Percentiles rank a stretch among this genome's conserved stretches.
Conservation (phyloP, 768 basidiomycete species). For the Calvatia gigantea region DNA sequence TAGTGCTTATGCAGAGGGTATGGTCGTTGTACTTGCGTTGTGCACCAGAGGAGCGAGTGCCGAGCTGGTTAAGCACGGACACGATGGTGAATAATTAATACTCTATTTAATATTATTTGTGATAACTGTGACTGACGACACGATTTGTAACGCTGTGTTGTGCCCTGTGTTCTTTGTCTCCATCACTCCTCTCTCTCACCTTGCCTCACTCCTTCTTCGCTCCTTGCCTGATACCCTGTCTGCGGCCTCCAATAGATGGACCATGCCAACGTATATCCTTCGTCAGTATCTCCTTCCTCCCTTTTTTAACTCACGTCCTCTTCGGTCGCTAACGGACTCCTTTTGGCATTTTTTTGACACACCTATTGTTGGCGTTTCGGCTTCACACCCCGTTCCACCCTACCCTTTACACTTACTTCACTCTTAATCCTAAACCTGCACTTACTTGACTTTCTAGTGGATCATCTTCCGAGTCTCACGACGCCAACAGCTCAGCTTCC, state of each 20-base stretch:
- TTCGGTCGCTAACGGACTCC: background rate
- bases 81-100: background rate
- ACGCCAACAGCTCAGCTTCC: background rate
- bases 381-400: background rate
- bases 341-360: background rate
- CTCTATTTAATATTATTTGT: background rate
- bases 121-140: slow-evolving; percentile 2
- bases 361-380: background rate
- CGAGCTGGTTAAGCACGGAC: background rate
- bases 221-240: too few species aligned
- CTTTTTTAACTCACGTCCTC: background rate
- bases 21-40: slow-evolving; percentile 1
- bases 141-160: background rate
- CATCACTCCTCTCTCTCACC: background rate
- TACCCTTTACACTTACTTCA: background rate
- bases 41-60: background rate
- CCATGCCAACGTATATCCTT: background rate
- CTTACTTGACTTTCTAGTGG: background rate
- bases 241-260: slow-evolving; percentile 6
- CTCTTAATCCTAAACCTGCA: background rate
- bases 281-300: background rate
- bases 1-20: slow-evolving; percentile 10
- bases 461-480: slow-evolving; percentile 10
- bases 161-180: background rate
- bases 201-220: background rate